Conservation (phyloP, 768 basidiomycete genomes). For the Cystobasidium tubakii region DNA sequence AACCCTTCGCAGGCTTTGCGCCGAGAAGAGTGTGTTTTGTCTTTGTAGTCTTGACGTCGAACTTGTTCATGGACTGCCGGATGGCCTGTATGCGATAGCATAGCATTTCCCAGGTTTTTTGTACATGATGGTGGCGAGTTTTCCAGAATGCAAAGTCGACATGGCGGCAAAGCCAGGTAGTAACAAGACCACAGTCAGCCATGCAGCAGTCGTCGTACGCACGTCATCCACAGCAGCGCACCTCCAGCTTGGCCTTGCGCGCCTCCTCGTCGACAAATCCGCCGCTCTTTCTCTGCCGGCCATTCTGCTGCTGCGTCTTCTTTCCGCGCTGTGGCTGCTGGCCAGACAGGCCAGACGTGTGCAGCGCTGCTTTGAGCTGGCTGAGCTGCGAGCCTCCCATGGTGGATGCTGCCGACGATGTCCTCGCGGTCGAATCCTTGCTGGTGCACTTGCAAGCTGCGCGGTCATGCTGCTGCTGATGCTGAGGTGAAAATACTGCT, state of each 20-base stretch:
- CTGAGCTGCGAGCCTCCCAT: conserved; percentile 28
- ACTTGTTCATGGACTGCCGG: conserved; percentile 18
- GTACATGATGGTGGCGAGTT: neutral
- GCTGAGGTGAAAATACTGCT: no score
- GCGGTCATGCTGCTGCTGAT: no score
- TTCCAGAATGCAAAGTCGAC: neutral
- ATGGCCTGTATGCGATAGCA: conserved; percentile 10
- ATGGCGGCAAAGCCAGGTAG: no score
- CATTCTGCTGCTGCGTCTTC: conserved; percentile 2
- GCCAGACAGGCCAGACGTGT: conserved; percentile 3
- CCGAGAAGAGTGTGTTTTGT: conserved; percentile 24
- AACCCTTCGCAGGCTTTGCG: conserved; percentile 21
- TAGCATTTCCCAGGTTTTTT: no score
- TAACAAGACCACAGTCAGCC: no score
- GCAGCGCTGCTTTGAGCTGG: conserved; percentile 31
- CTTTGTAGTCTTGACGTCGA: conserved; percentile 28
- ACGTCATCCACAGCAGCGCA: neutral
- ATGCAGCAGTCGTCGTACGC: neutral
- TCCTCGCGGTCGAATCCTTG: neutral
- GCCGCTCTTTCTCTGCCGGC: neutral
- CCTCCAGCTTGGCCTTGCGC: conserved; percentile 32
- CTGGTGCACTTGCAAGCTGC: no score
- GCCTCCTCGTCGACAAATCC: conserved; percentile 5
- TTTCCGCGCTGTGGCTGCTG: conserved; percentile 3
- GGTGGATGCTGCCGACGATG: neutral